Evolutionary conservation across 345 rosid species (phyloP), one percentile per base, ranked within the genome.

Genomic region (Hibiscus syriacus): DNA sequence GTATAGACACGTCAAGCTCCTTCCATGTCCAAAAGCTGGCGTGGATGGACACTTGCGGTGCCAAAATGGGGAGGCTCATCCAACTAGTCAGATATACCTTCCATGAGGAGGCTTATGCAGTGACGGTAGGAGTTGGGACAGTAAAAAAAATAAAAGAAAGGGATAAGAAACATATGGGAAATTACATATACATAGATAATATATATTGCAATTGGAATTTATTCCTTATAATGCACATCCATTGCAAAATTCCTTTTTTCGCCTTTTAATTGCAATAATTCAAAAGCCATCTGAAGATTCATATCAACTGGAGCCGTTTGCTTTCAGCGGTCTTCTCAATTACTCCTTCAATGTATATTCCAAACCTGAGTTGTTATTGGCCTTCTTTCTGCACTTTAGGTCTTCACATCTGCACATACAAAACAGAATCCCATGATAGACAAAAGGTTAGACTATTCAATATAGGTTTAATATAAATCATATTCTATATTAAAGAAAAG

Each of bases 221-320:
- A 80, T 85, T 87, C 97, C 80, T 70, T 54, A 55, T 83, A 77
- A 77, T 79, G 85, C 83, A 77, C 76, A 78, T 66, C 87, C 81
- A 68, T 70, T 55, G 72, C 36, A 57, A 79, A 79, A 80, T 78
- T 81, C 87, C 55, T 76, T 82, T 78, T 32, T 8, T 27, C n/a
- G n/a, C n/a, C n/a, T n/a, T 27, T 6, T 6, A n/a, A 17, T 16
- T 56, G 66, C 88, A 86, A 88, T 88, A 86, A 88, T 88, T 80
- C 80, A 84, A 89, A 82, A 82, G 82, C 65, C 73, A 69, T 46
- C 2, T 34, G 68, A 83, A 80, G 83, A 88, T 86, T 83, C 86
- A 83, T 52, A 72, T 78, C 78, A 75, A 66, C 65, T 67, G 73
- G 56, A 73, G 41, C 58, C 23, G 22, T 39, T 43, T 26, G 34